Evolutionary conservation across 805 yeast species (phyloP).

Genomic region (Middelhovenomyces tepae): DNA sequence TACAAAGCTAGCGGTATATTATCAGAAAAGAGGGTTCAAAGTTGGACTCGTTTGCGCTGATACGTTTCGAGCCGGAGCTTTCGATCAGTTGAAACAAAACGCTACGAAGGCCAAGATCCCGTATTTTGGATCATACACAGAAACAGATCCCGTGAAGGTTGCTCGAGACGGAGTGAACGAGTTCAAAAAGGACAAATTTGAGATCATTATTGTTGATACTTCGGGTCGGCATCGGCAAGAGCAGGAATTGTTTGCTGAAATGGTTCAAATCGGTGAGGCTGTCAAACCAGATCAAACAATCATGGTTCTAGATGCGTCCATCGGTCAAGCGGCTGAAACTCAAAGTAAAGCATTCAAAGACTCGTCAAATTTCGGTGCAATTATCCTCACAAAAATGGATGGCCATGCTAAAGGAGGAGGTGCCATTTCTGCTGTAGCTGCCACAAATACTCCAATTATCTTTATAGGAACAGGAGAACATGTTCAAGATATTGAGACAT

Average conservation of each 20-base stretch:
- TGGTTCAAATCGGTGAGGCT: constrained; percentile 85
- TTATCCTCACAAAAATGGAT: constrained; percentile 91
- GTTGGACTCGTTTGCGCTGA: constrained; percentile 98
- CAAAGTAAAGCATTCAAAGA: constrained; percentile 94
- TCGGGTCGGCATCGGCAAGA: constrained; percentile 98
- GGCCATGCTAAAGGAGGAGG: constrained; percentile 99
- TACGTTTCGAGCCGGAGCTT: constrained; percentile 99
- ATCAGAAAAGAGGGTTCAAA: constrained; percentile 86
- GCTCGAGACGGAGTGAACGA: constrained; percentile 86
- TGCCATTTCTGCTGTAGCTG: constrained; percentile 97
- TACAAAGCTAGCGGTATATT: constrained; percentile 91
- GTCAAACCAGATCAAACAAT: constrained; percentile 92
- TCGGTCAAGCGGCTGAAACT: constrained; percentile 96
- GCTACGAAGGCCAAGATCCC: constrained; percentile 94
- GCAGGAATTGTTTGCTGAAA: constrained; percentile 80
- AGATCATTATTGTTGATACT: constrained; percentile 90
- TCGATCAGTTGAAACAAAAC: constrained; percentile 95
- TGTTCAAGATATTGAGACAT: constrained; percentile 82
- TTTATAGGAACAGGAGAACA: constrained; percentile 99
- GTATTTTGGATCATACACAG: constrained; percentile 88
- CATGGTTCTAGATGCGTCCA: constrained; percentile 95
- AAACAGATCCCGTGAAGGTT: constrained; percentile 89
- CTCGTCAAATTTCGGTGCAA: constrained; percentile 87
- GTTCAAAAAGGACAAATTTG: constrained; percentile 86
- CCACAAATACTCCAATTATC: constrained; percentile 88